Base-by-base conservation (phyloP, 2,329 filamentous ascomycete genomes). In the Ceratocystis cubensis region DNA sequence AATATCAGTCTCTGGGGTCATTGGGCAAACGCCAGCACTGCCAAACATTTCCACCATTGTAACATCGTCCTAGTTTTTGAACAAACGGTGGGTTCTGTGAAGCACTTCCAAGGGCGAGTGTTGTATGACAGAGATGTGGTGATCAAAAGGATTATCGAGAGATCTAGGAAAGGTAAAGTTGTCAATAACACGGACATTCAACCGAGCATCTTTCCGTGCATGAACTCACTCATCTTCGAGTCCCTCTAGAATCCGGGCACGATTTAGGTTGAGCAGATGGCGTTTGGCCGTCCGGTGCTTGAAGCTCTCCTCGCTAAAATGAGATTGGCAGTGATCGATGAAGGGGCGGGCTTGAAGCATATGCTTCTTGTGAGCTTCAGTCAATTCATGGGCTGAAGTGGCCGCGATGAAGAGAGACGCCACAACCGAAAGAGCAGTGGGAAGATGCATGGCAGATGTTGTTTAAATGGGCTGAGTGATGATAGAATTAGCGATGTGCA, bases 1-100 rank as follows among this genome's bases (percentile, higher is more conserved):
- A 70, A 81, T 75, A 2, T 79, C 82, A 10, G 78, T 78, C 69
- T 82, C 80, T 0, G 79, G 79, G 2, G 75, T 78, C 30, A 82
- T 73, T 10, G 81, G 74, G 65, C 81, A 83, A 17, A 77, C 76
- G 33, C 73, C 74, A 63, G 75, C 75, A 25, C 74, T 73, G 2
- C 74, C 72, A 68, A 79, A 79, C 7, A 79, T 71, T 67, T 69
- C 72, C 61, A 71, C 70, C 5, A 74, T 69, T 8, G 72, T 70
- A 1, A 75, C 75, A 33, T 73, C 69, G 3, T 70, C 57, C 8
- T 71, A 74, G 5, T 72, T 72, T 20, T 71, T 66, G 30, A 73
- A 72, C 6, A 76, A 76, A 66, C 75, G 70, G 70, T 79, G 77
- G 50, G 76, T 74, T 17, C 70, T 75, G 67, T 70, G 73, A 6